phyloP scores from a whole-genome alignment of 1,284 basidiomycete species.

The Phenoliferia sp. region DNA sequence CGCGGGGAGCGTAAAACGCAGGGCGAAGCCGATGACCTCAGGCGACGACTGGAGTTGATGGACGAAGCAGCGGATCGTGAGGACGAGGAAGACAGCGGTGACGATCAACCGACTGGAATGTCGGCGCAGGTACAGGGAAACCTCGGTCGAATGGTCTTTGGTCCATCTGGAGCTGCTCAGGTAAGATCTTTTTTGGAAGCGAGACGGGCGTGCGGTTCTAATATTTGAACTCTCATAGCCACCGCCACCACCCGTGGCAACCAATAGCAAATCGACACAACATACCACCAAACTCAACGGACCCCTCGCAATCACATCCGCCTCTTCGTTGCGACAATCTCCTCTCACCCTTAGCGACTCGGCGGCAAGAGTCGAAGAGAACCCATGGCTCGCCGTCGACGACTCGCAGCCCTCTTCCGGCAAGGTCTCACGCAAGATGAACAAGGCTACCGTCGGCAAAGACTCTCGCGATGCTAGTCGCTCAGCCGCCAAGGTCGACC shows the following conservation, averaged over 20 bases:
- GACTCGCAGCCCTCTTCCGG: conserved; percentile 39
- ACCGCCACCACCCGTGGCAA: conserved; percentile 21
- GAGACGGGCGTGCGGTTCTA: no score
- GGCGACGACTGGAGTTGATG: conserved; percentile 57
- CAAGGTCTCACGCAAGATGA: conserved; percentile 55
- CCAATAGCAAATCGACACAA: conserved; percentile 26
- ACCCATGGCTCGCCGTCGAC: conserved; percentile 63
- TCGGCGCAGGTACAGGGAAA: conserved; percentile 44
- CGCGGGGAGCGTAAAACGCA: conserved; percentile 58
- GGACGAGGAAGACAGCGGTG: conserved; percentile 42
- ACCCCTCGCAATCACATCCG: conserved; percentile 12
- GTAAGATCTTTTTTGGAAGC: background rate
- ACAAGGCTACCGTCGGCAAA: conserved; percentile 63
- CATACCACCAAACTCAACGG: conserved; percentile 31
- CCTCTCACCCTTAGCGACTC: conserved; percentile 20
- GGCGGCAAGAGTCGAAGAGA: conserved; percentile 45
- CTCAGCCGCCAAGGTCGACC: conserved; percentile 29
- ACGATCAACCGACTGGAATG: conserved; percentile 38
- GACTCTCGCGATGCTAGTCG: conserved; percentile 46
- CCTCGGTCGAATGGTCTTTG: conserved; percentile 50
- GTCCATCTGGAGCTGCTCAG: conserved; percentile 35
- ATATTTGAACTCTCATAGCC: no score
- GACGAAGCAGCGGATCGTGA: conserved; percentile 40
- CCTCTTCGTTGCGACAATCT: conserved; percentile 3
- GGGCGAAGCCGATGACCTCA: conserved; percentile 63